Percentiles rank a stretch among this genome's conserved stretches.
Conservation (phyloP, 2,329 filamentous ascomycete species). For the Penicillium sp. region DNA sequence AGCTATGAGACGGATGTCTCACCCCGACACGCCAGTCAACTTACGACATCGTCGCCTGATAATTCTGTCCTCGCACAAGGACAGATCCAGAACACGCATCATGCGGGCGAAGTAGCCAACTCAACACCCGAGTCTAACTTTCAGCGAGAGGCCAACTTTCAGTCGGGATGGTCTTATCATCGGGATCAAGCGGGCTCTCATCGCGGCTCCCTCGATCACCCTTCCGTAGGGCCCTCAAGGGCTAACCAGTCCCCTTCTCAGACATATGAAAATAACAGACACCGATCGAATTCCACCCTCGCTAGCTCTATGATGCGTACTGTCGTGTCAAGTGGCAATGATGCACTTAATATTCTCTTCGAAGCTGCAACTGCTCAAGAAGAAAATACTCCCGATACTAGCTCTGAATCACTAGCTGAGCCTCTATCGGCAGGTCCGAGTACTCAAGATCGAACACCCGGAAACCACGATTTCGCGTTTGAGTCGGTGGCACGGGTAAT, state of each 20-base stretch:
- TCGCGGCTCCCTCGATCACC: constrained; percentile 6
- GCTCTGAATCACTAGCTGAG: constrained; percentile 22
- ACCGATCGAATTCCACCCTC: constrained; percentile 32
- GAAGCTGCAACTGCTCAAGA: constrained; percentile 49
- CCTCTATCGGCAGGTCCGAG: constrained; percentile 17
- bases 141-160: background rate
- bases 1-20: constrained; percentile 9
- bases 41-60: background rate
- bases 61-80: background rate
- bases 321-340: constrained; percentile 55
- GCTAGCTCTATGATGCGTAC: constrained; percentile 44
- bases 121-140: background rate
- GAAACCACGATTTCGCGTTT: constrained; percentile 19
- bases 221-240: background rate
- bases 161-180: constrained; percentile 3
- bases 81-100: background rate
- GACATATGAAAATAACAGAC: constrained; percentile 22
- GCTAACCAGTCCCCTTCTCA: constrained; percentile 10
- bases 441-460: constrained; percentile 14
- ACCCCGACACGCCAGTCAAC: constrained; percentile 1
- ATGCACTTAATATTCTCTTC: constrained; percentile 55
- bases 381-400: constrained; percentile 34
- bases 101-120: background rate
- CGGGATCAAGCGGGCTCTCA: constrained; percentile 11
- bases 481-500: constrained; percentile 23